These are phyloP conservation scores for Incumbomyces delicatus DNA, from an alignment of 2,329 filamentous ascomycete genomes.

Conservation along the genomic window DNA sequence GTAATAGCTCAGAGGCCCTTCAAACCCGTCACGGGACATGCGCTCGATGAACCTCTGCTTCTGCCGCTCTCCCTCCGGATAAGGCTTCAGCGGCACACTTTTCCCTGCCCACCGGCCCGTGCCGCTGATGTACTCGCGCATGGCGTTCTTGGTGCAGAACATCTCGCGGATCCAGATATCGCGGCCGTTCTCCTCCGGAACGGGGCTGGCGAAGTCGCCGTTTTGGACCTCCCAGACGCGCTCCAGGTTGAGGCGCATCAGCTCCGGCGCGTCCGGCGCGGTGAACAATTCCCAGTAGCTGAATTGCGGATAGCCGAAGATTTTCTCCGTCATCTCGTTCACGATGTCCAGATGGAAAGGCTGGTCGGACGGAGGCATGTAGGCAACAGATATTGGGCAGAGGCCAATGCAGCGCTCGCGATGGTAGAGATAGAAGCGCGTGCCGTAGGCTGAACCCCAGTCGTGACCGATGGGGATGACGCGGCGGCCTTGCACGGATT, in stretches of 20 bases:
- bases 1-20: conserved; percentile 7
- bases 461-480: conserved; percentile 40
- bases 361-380: conserved; percentile 29
- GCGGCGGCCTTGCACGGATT: conserved; percentile 18
- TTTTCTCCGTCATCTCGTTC: conserved; percentile 20
- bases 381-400: conserved; percentile 33
- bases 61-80: conserved; percentile 1
- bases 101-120: neutral
- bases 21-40: conserved; percentile 5
- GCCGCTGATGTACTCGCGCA: conserved; percentile 5
- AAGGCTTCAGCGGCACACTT: neutral
- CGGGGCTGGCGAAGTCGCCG: neutral
- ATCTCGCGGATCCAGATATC: conserved; percentile 10
- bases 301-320: conserved; percentile 29
- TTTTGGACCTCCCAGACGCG: conserved; percentile 9
- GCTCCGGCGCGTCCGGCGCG: conserved; percentile 27
- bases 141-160: conserved; percentile 6
- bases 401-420: conserved; percentile 35
- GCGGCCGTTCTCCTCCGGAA: conserved; percentile 8
- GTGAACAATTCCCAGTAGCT: conserved; percentile 40
- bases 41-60: conserved; percentile 3
- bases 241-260: conserved; percentile 7
- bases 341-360: conserved; percentile 28
- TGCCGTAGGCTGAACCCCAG: conserved; percentile 35
- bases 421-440: conserved; percentile 34